A percentile compares a stretch with the other conserved stretches of the same genome.
Evolutionary conservation across 371 early-diverging fungal species (phyloP).

Genomic region (Saksenaea oblongispora): DNA sequence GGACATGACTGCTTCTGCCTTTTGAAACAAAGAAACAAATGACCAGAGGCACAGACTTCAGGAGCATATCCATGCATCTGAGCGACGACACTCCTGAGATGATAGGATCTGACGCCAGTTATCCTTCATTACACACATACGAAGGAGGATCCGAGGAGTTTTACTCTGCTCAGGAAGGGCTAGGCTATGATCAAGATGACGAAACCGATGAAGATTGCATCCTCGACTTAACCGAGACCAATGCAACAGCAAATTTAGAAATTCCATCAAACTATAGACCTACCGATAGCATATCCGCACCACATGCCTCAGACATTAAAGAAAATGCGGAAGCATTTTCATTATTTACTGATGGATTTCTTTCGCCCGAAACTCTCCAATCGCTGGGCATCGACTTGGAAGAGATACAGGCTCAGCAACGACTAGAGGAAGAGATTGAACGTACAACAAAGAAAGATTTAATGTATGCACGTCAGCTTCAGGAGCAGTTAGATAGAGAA

Average conservation of each 20-base stretch:
- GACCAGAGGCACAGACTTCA: no score
- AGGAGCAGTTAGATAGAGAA: slow-evolving; percentile 17
- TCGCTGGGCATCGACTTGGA: slow-evolving; percentile 21
- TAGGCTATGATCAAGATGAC: neutral
- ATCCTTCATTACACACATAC: neutral
- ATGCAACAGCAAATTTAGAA: neutral
- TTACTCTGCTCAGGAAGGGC: neutral
- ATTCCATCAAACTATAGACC: neutral
- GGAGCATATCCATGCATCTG: neutral
- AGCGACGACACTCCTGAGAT: neutral
- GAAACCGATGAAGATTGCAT: neutral
- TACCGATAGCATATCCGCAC: neutral
- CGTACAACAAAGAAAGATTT: slow-evolving; percentile 10
- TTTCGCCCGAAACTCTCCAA: slow-evolving; percentile 16
- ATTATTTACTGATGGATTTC: slow-evolving; percentile 12
- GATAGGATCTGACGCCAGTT: neutral
- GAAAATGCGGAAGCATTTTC: slow-evolving; percentile 5
- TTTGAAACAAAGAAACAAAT: no score
- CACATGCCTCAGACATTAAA: neutral
- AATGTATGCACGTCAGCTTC: slow-evolving; percentile 15
- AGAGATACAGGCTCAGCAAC: slow-evolving; percentile 23
- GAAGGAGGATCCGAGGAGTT: neutral
- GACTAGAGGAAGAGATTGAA: slow-evolving; percentile 12
- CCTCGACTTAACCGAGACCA: neutral
- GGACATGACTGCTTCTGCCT: no score